phyloP scores from a whole-genome alignment of 352 stramenopile species.

The Phytophthora hybrid region DNA sequence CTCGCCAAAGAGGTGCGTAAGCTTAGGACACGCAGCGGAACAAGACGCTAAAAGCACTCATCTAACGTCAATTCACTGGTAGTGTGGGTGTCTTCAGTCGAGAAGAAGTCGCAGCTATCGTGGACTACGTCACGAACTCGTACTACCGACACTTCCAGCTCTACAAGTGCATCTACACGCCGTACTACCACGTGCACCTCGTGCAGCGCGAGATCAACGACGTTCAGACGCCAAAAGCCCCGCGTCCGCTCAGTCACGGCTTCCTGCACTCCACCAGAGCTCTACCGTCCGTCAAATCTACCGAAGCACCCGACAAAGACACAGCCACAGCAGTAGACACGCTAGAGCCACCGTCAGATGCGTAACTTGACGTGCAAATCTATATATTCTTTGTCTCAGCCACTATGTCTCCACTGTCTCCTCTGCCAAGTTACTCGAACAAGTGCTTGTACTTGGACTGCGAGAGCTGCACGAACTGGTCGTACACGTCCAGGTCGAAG shows the following conservation, averaged over 20 bases:
- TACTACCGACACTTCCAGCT: slow-evolving; percentile 87
- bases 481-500: slow-evolving; percentile 85
- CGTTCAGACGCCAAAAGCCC: slow-evolving; percentile 49
- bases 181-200: slow-evolving; percentile 61
- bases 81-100: slow-evolving; percentile 70
- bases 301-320: slow-evolving; percentile 3
- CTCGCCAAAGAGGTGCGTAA: slow-evolving; percentile 66
- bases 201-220: slow-evolving; percentile 55
- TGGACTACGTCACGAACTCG: slow-evolving; percentile 79
- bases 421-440: slow-evolving; percentile 61
- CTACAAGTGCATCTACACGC: slow-evolving; percentile 86
- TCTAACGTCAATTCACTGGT: background rate
- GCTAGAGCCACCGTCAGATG: background rate
- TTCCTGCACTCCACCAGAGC: slow-evolving; percentile 44
- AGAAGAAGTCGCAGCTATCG: slow-evolving; percentile 57
- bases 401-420: background rate
- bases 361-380: slow-evolving; percentile 30
- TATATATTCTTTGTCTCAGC: slow-evolving; percentile 35
- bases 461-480: slow-evolving; percentile 82
- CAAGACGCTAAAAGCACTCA: background rate
- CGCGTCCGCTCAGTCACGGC: slow-evolving; percentile 47
- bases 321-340: slow-evolving; percentile 3
- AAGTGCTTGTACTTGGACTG: slow-evolving; percentile 77
- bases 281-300: slow-evolving; percentile 6
- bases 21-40: background rate